Evolutionary conservation across 116 monocot genomes (phyloP), one percentile per base, ranked within the genome.

Genomic region (Iris pallida): DNA sequence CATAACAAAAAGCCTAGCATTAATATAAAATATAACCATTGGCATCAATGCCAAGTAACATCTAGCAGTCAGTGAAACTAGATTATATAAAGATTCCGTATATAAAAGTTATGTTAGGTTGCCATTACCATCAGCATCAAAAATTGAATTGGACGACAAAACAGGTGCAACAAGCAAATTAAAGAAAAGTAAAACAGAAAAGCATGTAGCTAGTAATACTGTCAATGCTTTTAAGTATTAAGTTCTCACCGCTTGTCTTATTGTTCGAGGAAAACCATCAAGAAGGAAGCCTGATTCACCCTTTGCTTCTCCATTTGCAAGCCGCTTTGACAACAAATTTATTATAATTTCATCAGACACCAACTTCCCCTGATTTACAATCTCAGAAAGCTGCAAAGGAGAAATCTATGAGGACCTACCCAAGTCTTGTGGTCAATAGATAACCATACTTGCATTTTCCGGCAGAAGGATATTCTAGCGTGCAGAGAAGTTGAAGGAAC

Each of bases 231-330:
- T 20, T 53, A 19, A 14, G 12, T 44, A 68, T 61, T 41, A 61
- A 20, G 62, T 70, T 69, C 90, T 88, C 68, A 94, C 94, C 75
- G 94, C 94, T 85, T 94, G 94, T 79, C 83, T 85, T 55, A 87
- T 67, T 16, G 94, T 94, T 45, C 94, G 71, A 13, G 94, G 94
- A 77, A 94, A 94, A 47, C 94, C 94, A 79, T 94, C 94, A 73
- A 94, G 94, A 73, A 94, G 87, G 56, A 94, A 94, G 20, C 94
- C 94, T 49, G 90, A 81, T 83, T 88, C 87, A 48, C 94, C 90
- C 68, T 88, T 90, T 7, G 77, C 79, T 64, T 45, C 77, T 61
- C 82, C 83, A 53, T 75, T 57, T 64, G 88, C 81, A 48, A 94
- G 83, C 11, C 90, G 80, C 63, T 85, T 94, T 8, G 87, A 88